These are phyloP conservation scores for Moesziomyces sp. DNA, from an alignment of 1,284 basidiomycete genomes.

Conservation along the genomic window DNA sequence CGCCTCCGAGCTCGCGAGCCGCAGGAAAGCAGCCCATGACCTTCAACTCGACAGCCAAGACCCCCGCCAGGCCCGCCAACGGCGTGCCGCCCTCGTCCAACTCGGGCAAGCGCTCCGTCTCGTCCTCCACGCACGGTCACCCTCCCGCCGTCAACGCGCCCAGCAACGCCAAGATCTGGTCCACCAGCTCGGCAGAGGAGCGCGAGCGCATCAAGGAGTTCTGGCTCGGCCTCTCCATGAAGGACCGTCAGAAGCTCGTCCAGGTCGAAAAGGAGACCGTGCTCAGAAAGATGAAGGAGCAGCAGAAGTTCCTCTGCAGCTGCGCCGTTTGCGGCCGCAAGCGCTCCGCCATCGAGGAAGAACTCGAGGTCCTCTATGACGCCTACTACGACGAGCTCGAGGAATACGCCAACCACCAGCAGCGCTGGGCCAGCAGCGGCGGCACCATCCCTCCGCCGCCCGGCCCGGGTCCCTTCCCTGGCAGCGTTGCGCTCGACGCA, in stretches of 20 bases:
- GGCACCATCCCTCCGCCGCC: slow-evolving; percentile 87
- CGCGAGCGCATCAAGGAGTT: slow-evolving; percentile 96
- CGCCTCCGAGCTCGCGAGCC: slow-evolving; percentile 74
- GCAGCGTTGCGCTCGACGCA: slow-evolving; percentile 89
- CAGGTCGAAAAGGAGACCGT: slow-evolving; percentile 98
- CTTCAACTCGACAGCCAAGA: slow-evolving; percentile 52
- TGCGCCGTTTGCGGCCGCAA: slow-evolving; percentile 98
- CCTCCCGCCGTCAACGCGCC: slow-evolving; percentile 19
- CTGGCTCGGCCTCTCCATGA: slow-evolving; percentile 89
- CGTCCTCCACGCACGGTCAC: slow-evolving; percentile 64
- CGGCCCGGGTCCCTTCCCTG: slow-evolving; percentile 97
- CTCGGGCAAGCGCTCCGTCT: slow-evolving; percentile 70
- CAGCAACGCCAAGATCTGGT: slow-evolving; percentile 55
- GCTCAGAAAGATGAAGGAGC: slow-evolving; percentile 97
- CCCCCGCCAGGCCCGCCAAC: slow-evolving; percentile 63
- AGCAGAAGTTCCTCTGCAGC: slow-evolving; percentile 93
- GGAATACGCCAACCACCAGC: slow-evolving; percentile 96
- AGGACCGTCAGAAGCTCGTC: slow-evolving; percentile 87
- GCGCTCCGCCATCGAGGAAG: slow-evolving; percentile 96
- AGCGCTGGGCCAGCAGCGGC: slow-evolving; percentile 86
- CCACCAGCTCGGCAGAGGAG: slow-evolving; percentile 89
- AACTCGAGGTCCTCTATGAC: slow-evolving; percentile 98
- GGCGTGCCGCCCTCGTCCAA: slow-evolving; percentile 67
- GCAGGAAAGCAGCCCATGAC: slow-evolving; percentile 81
- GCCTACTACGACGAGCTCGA: slow-evolving; percentile 99